Evolutionary conservation across 2,329 filamentous ascomycete genomes (phyloP).

Genomic region (Paecilomyces sp.): DNA sequence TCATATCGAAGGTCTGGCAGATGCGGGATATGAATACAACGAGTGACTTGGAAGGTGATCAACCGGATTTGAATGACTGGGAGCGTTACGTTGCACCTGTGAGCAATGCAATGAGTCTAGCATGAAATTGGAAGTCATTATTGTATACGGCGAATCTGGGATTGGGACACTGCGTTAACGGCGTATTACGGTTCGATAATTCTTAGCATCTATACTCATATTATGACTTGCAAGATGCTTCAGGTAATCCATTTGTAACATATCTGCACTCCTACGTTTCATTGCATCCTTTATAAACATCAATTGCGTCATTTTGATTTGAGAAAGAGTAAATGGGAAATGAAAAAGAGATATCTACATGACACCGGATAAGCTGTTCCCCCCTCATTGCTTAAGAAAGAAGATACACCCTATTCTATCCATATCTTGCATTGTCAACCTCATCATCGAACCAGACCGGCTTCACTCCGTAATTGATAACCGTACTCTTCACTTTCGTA

Average conservation of each 20-base stretch:
- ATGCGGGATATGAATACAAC: constrained; percentile 30
- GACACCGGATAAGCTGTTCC: too few species aligned
- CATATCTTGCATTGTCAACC: constrained; percentile 52
- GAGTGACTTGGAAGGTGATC: constrained; percentile 4
- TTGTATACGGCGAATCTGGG: neutral
- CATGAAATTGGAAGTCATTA: constrained; percentile 13
- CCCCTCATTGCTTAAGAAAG: too few species aligned
- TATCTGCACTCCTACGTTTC: too few species aligned
- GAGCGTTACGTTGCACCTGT: constrained; percentile 36
- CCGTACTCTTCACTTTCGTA: constrained; percentile 37
- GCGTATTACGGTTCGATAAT: neutral
- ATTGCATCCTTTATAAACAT: neutral
- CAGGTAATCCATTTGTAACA: too few species aligned
- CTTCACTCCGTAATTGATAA: constrained; percentile 56
- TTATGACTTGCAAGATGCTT: too few species aligned
- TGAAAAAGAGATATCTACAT: too few species aligned
- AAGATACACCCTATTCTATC: constrained; percentile 14
- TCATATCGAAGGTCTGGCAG: constrained; percentile 44
- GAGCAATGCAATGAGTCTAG: constrained; percentile 36
- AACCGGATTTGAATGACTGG: constrained; percentile 32
- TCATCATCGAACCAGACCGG: constrained; percentile 65
- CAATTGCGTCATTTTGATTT: neutral
- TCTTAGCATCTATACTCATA: neutral
- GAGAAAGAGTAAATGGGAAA: too few species aligned
- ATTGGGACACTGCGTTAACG: neutral